Conservation (phyloP, 257 asterid species). For the Galeopsis tetrahit region DNA sequence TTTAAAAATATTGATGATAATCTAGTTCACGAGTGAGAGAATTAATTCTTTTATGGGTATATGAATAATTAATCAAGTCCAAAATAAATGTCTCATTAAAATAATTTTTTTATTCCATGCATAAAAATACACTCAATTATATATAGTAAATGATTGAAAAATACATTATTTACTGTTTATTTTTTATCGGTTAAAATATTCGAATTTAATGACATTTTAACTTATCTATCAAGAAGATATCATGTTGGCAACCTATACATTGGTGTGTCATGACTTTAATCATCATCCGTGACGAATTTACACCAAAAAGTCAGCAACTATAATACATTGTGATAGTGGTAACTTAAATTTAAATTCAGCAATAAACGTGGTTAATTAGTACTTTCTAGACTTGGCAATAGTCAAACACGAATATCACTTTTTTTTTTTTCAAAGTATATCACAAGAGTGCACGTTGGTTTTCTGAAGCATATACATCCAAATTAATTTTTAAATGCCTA, state of each 20-base stretch:
- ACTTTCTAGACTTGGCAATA: not conserved
- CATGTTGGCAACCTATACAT: not conserved
- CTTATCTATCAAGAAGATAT: not conserved
- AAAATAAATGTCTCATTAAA: too few relatives aligned
- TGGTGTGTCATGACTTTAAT: not conserved
- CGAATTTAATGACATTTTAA: too few relatives aligned
- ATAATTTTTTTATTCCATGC: too few relatives aligned
- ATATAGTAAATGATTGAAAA: too few relatives aligned
- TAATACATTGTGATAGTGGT: not conserved
- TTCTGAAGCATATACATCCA: not conserved
- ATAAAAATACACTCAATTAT: too few relatives aligned
- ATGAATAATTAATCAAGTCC: too few relatives aligned
- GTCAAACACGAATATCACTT: slow-evolving; percentile 27
- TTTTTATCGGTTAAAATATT: too few relatives aligned
- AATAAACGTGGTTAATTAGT: slow-evolving; percentile 32
- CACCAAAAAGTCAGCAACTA: slow-evolving; percentile 23
- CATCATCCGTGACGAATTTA: slow-evolving; percentile 30
- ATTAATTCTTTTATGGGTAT: too few relatives aligned
- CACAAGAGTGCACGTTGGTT: slow-evolving; percentile 27
- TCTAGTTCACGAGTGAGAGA: too few relatives aligned
- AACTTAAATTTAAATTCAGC: not conserved
- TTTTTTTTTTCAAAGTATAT: slow-evolving; percentile 17
- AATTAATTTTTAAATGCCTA: not conserved
- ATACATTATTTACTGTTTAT: too few relatives aligned
- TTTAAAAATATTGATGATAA: too few relatives aligned